Percentiles rank a stretch among this genome's conserved stretches.
Evolutionary conservation across 2,329 filamentous ascomycete species (phyloP).

Genomic region (Westerdykella sp.): DNA sequence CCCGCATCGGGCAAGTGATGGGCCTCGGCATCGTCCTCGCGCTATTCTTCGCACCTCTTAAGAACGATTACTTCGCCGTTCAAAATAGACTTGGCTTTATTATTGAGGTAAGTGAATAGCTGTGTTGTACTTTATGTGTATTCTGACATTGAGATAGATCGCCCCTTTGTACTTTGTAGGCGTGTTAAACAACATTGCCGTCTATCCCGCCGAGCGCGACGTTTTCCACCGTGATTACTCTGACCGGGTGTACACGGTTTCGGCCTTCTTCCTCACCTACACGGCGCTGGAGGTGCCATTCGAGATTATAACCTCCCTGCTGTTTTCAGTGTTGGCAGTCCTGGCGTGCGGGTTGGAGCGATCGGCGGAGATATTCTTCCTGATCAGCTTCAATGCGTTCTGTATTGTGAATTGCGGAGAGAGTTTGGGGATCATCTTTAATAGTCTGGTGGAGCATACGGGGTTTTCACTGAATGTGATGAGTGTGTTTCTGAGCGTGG

Average conservation of each 20-base stretch:
- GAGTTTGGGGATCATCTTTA: constrained; percentile 72
- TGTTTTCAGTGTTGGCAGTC: constrained; percentile 60
- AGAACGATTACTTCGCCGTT: constrained; percentile 61
- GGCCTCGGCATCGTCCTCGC: constrained; percentile 33
- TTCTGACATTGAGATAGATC: constrained; percentile 52
- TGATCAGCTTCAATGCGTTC: constrained; percentile 62
- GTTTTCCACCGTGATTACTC: constrained; percentile 73
- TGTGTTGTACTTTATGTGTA: constrained; percentile 67
- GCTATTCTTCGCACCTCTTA: constrained; percentile 61
- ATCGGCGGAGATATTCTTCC: constrained; percentile 60
- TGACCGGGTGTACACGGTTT: constrained; percentile 64
- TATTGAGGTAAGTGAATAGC: constrained; percentile 54
- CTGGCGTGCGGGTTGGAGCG: constrained; percentile 61
- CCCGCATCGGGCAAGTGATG: constrained; percentile 36
- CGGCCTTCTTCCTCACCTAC: constrained; percentile 66
- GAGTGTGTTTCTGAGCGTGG: constrained; percentile 62
- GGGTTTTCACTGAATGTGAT: constrained; percentile 72
- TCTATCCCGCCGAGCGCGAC: constrained; percentile 66
- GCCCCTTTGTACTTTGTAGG: constrained; percentile 67
- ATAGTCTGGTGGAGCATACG: constrained; percentile 66
- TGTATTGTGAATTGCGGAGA: constrained; percentile 70
- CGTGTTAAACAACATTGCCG: constrained; percentile 72
- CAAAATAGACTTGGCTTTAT: constrained; percentile 70
- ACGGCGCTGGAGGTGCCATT: constrained; percentile 66
- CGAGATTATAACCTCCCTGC: constrained; percentile 57